Conservation (phyloP, 331 rosid genomes). For the Quercus phellos region DNA sequence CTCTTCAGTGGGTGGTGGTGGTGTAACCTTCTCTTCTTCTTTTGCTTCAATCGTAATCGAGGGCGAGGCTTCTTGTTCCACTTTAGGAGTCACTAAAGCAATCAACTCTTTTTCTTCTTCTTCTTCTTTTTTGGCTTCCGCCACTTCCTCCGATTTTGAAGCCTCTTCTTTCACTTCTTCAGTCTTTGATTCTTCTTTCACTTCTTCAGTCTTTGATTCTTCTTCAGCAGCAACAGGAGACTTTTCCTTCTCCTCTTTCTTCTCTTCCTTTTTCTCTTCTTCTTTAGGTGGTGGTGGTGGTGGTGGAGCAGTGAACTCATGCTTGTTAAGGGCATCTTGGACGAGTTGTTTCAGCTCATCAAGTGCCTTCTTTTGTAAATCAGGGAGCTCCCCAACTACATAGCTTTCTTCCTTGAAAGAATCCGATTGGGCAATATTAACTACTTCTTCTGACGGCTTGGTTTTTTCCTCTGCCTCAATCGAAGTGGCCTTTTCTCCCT, state of each 20-base stretch:
- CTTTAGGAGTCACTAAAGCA: not conserved
- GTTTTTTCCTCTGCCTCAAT: constrained; percentile 23
- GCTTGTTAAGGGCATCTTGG: constrained; percentile 75
- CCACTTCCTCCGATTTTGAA: constrained; percentile 1
- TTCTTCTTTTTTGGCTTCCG: not conserved
- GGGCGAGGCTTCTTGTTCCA: not conserved
- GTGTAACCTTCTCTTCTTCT: not conserved
- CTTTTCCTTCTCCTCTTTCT: not conserved
- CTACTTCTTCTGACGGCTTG: constrained; percentile 22
- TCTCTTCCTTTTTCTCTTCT: constrained; percentile 31
- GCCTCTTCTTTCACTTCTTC: not conserved
- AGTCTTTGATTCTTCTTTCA: not conserved
- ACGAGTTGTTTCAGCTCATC: constrained; percentile 66
- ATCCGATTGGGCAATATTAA: constrained; percentile 54
- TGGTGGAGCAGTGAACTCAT: constrained; percentile 49
- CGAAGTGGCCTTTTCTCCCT: constrained; percentile 13
- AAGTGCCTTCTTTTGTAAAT: constrained; percentile 71
- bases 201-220: not conserved
- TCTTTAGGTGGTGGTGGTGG: constrained; percentile 33
- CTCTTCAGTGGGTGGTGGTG: not conserved
- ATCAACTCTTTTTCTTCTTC: not conserved
- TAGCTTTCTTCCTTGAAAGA: constrained; percentile 92
- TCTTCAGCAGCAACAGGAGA: not conserved
- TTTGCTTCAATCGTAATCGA: not conserved
- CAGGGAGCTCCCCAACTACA: constrained; percentile 80